phyloP scores from a whole-genome alignment of 176 grass and related monocot species.

The Avena eriantha region DNA sequence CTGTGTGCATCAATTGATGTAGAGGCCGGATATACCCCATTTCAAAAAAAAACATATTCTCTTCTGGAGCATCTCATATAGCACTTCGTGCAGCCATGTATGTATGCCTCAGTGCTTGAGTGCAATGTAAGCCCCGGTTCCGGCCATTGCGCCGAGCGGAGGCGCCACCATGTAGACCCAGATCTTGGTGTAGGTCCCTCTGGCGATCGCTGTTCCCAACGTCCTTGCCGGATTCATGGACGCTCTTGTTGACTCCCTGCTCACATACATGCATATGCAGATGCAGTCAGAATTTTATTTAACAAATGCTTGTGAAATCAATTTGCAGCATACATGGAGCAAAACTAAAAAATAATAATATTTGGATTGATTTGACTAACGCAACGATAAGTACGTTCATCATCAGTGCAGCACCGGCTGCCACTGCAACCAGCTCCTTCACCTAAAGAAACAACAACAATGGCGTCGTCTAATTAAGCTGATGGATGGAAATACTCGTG shows the following conservation, averaged over 20 bases:
- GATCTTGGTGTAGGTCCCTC: slow-evolving; percentile 53
- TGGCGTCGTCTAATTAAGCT: background rate
- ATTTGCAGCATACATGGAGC: background rate
- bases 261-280: background rate
- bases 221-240: slow-evolving; percentile 74
- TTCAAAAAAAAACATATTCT: too few species aligned
- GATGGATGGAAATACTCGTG: background rate
- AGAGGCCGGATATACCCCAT: too few species aligned
- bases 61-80: too few species aligned
- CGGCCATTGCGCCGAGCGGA: slow-evolving; percentile 48
- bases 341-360: background rate
- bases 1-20: too few species aligned
- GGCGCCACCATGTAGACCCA: slow-evolving; percentile 64
- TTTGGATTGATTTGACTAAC: slow-evolving; percentile 30
- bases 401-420: slow-evolving; percentile 29
- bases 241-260: slow-evolving; percentile 51
- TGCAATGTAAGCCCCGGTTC: slow-evolving; percentile 46
- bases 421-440: slow-evolving; percentile 50
- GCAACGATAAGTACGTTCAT: slow-evolving; percentile 47
- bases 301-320: background rate
- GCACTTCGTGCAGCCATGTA: background rate
- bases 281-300: background rate
- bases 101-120: slow-evolving; percentile 36
- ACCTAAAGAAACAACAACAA: slow-evolving; percentile 32
- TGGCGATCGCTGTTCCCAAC: slow-evolving; percentile 55